These are phyloP conservation scores for Candida chilensis DNA, from an alignment of 805 yeast genomes.

Conservation along the genomic window DNA sequence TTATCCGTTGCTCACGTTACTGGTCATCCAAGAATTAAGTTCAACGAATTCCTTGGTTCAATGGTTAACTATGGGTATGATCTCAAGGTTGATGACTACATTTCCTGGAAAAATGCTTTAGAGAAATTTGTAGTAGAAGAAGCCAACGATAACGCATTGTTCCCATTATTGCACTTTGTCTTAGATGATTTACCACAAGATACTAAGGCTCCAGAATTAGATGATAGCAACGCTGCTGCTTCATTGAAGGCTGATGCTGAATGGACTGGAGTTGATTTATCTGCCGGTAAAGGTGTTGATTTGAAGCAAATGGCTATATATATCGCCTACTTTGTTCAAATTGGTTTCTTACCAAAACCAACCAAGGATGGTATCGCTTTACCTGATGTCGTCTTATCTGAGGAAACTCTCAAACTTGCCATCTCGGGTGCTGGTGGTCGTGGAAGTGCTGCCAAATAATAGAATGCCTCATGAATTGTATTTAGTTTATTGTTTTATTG, in stretches of 20 bases:
- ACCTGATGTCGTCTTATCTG: slow-evolving; percentile 48
- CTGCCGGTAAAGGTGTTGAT: slow-evolving; percentile 72
- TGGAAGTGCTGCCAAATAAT: slow-evolving; percentile 25
- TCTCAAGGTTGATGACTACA: slow-evolving; percentile 54
- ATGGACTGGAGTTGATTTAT: slow-evolving; percentile 59
- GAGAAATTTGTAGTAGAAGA: slow-evolving; percentile 73
- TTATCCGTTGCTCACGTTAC: slow-evolving; percentile 90
- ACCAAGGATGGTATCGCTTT: slow-evolving; percentile 29
- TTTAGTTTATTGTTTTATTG: neutral
- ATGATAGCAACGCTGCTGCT: slow-evolving; percentile 74
- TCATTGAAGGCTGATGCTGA: slow-evolving; percentile 52
- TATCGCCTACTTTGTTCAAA: slow-evolving; percentile 67
- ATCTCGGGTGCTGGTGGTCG: slow-evolving; percentile 24
- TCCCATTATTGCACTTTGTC: slow-evolving; percentile 90
- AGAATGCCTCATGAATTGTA: neutral
- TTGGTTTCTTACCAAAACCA: slow-evolving; percentile 74
- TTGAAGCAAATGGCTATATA: slow-evolving; percentile 61
- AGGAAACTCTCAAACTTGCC: slow-evolving; percentile 39
- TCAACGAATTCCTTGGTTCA: slow-evolving; percentile 64
- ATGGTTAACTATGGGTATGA: slow-evolving; percentile 67
- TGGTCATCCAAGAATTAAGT: slow-evolving; percentile 85
- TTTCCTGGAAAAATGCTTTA: slow-evolving; percentile 67
- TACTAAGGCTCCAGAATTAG: slow-evolving; percentile 93
- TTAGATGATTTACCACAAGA: slow-evolving; percentile 84
- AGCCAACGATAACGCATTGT: slow-evolving; percentile 76